Evolutionary conservation across 441 rosid species (phyloP).

Genomic region (Viola pubescens): DNA sequence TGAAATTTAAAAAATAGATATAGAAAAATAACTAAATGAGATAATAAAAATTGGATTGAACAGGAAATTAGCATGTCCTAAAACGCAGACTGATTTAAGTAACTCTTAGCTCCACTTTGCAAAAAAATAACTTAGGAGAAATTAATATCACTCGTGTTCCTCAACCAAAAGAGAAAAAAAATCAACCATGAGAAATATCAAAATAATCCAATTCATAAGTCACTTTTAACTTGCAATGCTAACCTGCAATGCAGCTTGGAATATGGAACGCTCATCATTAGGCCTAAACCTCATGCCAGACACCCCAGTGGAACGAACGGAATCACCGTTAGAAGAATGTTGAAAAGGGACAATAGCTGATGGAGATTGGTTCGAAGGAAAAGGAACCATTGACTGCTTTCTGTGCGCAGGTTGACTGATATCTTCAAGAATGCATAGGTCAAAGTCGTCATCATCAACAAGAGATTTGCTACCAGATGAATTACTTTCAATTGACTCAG

Average conservation of each 20-base stretch:
- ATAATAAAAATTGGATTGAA: too few relatives aligned
- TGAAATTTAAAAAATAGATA: too few relatives aligned
- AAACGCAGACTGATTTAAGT: too few relatives aligned
- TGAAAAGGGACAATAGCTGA: conserved; percentile 9
- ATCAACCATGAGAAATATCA: too few relatives aligned
- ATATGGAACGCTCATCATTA: conserved; percentile 50
- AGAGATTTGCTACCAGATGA: conserved; percentile 48
- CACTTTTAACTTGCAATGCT: conserved; percentile 11
- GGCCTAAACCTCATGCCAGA: conserved; percentile 36
- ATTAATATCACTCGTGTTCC: too few relatives aligned
- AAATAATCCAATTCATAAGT: too few relatives aligned
- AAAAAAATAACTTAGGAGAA: too few relatives aligned
- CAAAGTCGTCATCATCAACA: conserved; percentile 54
- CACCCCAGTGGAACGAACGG: conserved; percentile 27
- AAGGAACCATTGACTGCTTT: conserved; percentile 13
- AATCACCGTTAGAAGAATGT: conserved; percentile 22
- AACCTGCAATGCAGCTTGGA: conserved; percentile 81
- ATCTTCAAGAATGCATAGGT: conserved; percentile 72
- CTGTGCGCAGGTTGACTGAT: conserved; percentile 46
- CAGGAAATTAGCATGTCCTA: too few relatives aligned
- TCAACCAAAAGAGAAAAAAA: too few relatives aligned
- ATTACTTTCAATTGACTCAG: conserved; percentile 65
- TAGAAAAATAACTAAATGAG: too few relatives aligned
- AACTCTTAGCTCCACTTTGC: too few relatives aligned
- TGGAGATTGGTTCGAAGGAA: conserved; percentile 11